These are phyloP conservation scores for Nakaseomyces uthaithaninus DNA, from an alignment of 1,139 yeast species.

Conservation along the genomic window DNA sequence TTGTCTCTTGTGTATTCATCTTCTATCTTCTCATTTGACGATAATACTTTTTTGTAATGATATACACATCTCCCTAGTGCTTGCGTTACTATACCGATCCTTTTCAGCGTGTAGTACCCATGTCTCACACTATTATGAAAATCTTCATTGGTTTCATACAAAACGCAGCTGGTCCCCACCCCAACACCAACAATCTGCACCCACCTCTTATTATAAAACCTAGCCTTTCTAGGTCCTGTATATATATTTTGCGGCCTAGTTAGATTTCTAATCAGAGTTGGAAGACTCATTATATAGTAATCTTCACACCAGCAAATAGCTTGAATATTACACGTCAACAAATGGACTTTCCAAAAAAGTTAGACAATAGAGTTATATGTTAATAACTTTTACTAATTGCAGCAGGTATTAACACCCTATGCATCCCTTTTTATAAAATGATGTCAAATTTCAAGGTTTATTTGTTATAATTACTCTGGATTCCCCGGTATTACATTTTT, in stretches of 20 bases:
- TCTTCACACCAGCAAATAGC: no score
- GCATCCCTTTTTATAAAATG: no score
- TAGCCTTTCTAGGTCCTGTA: not conserved
- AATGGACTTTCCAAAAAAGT: no score
- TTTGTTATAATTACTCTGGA: no score
- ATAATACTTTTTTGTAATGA: constrained; percentile 44
- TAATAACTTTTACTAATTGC: no score
- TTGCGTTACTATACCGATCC: constrained; percentile 55
- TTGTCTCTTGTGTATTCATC: constrained; percentile 42
- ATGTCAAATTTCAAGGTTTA: no score
- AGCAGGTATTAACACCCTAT: no score
- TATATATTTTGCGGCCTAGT: not conserved
- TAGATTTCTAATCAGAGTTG: constrained; percentile 3
- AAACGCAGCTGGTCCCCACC: constrained; percentile 11
- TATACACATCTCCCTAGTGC: constrained; percentile 59
- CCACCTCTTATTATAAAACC: constrained; percentile 6
- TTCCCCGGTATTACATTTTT: not conserved
- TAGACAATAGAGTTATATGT: no score
- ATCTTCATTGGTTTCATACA: constrained; percentile 35
- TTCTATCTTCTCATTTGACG: constrained; percentile 42
- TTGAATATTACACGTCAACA: no score
- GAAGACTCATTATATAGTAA: constrained; percentile 3
- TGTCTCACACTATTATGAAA: constrained; percentile 34
- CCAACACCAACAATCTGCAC: constrained; percentile 3
- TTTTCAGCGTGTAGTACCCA: constrained; percentile 37